Conservation (phyloP, 2,329 filamentous ascomycete genomes). For the Simplicillium aogashimaense region DNA sequence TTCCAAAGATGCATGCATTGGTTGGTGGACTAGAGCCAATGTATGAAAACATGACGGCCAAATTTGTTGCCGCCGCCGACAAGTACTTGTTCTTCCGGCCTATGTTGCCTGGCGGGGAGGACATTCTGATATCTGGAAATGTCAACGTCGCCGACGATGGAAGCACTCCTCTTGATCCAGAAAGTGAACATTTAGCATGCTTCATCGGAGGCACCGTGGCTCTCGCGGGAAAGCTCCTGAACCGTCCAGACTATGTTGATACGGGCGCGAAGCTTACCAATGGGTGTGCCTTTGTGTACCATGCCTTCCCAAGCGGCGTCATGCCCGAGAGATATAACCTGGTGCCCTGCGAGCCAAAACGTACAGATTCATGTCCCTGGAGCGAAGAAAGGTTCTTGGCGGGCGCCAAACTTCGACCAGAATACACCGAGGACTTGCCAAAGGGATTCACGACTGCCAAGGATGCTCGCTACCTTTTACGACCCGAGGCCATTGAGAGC, state of each 20-base stretch:
- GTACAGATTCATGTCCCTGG: slow-evolving; percentile 22
- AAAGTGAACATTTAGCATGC: slow-evolving; percentile 37
- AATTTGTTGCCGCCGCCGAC: slow-evolving; percentile 41
- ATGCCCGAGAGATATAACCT: slow-evolving; percentile 41
- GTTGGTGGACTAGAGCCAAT: slow-evolving; percentile 41
- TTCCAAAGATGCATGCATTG: slow-evolving; percentile 38
- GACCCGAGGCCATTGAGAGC: slow-evolving; percentile 72
- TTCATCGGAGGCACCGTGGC: slow-evolving; percentile 42
- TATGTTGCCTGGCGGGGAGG: slow-evolving; percentile 40
- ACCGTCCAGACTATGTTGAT: slow-evolving; percentile 28
- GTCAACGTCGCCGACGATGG: slow-evolving; percentile 14
- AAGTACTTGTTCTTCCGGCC: slow-evolving; percentile 51
- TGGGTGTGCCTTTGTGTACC: slow-evolving; percentile 43
- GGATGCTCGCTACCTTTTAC: slow-evolving; percentile 51
- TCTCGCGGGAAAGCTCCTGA: slow-evolving; percentile 34
- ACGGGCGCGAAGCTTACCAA: slow-evolving; percentile 33
- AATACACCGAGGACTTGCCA: slow-evolving; percentile 23
- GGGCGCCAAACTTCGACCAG: slow-evolving; percentile 5
- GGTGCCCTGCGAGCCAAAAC: slow-evolving; percentile 23
- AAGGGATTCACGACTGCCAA: slow-evolving; percentile 44
- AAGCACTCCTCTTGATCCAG: slow-evolving; percentile 14
- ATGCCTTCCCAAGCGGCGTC: slow-evolving; percentile 34
- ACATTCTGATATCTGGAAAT: slow-evolving; percentile 44
- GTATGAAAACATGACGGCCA: slow-evolving; percentile 44
- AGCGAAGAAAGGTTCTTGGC: slow-evolving; percentile 13